Evolutionary conservation across 2,329 filamentous ascomycete genomes (phyloP).

Genomic region (Botrytis galanthina): DNA sequence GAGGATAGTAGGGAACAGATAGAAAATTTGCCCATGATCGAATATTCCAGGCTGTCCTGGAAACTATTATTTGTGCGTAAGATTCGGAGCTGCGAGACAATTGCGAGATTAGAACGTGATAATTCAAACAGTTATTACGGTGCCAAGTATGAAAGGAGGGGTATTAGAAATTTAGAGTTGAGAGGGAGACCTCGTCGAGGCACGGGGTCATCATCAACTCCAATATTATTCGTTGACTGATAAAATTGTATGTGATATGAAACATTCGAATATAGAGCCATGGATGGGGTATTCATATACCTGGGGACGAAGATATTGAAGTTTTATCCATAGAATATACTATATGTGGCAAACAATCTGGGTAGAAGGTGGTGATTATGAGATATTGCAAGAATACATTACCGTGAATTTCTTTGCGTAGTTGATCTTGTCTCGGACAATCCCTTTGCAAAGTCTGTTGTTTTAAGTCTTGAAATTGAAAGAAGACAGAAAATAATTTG

Average conservation of each 20-base stretch:
- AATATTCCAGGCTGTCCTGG: neutral
- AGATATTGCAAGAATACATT: constrained; percentile 1
- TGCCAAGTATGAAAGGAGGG: neutral
- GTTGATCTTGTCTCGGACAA: neutral
- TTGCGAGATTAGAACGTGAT: constrained; percentile 2
- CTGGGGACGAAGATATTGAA: neutral
- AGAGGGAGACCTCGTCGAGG: neutral
- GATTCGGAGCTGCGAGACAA: neutral
- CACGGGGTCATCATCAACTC: neutral
- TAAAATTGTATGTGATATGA: neutral
- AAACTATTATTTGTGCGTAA: neutral
- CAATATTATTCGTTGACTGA: neutral
- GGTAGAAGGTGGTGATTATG: neutral
- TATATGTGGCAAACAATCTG: neutral
- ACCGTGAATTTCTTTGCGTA: neutral
- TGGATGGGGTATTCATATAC: neutral
- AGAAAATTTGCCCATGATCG: neutral
- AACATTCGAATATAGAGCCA: neutral
- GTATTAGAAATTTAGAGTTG: neutral
- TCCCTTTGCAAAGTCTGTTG: neutral
- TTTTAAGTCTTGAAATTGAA: neutral
- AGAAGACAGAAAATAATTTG: neutral
- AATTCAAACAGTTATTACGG: neutral
- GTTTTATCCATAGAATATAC: neutral
- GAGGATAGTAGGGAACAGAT: neutral